Evolutionary conservation across 2,329 filamentous ascomycete species (phyloP).

Genomic region (Phoma sp.): DNA sequence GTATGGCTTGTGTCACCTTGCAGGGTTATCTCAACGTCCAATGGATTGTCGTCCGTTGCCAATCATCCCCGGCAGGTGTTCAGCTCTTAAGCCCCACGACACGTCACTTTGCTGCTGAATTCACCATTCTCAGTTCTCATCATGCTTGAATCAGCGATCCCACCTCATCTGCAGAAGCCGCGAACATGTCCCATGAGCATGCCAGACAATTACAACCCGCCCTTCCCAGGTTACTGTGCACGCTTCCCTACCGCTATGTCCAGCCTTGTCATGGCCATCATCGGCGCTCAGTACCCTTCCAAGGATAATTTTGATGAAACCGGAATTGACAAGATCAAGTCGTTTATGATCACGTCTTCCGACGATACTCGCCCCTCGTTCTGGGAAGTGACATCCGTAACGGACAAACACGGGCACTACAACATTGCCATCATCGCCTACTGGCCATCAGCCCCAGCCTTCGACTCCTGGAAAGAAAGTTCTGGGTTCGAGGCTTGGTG

Average conservation of each 20-base stretch:
- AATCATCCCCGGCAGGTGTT: background rate
- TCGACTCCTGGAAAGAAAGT: constrained; percentile 42
- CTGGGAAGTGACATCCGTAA: constrained; percentile 47
- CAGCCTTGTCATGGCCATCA: constrained; percentile 45
- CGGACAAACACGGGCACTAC: constrained; percentile 35
- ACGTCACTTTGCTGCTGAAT: background rate
- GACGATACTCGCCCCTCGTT: constrained; percentile 24
- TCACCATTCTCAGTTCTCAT: background rate
- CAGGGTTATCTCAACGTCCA: background rate
- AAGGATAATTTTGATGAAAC: background rate
- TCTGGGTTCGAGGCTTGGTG: constrained; percentile 53
- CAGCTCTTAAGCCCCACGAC: background rate
- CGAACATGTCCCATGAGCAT: constrained; percentile 28
- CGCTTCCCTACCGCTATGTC: constrained; percentile 42
- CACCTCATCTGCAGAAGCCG: constrained; percentile 25
- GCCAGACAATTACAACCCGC: constrained; percentile 36
- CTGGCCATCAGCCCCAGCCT: constrained; percentile 43
- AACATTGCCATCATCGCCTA: constrained; percentile 52
- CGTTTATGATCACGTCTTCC: constrained; percentile 18
- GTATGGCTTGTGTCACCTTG: background rate
- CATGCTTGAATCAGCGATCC: constrained; percentile 37
- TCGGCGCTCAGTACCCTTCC: constrained; percentile 41
- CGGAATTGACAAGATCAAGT: constrained; percentile 24
- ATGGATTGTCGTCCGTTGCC: background rate
- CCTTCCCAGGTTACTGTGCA: constrained; percentile 43